Base-by-base conservation (phyloP, 331 rosid genomes). In the Saraca asoca region DNA sequence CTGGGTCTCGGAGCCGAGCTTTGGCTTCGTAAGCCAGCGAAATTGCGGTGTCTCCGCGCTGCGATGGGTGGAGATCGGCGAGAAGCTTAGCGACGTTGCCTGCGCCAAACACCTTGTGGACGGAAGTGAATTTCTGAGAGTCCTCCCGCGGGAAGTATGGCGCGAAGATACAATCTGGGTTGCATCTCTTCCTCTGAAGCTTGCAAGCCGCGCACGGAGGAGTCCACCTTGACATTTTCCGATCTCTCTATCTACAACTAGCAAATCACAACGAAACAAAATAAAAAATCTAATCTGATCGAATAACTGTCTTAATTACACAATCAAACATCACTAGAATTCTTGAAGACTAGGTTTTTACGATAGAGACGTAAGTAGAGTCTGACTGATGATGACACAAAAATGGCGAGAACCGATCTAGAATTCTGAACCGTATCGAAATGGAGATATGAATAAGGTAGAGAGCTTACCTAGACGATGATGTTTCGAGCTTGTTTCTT, bases 161-260 rank as follows among this genome's bases (percentile, higher is more conserved):
- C 5, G 91, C 93, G 43, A 88, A 91, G 0, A 85, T 67, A 53
- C 97, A 91, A 0, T 86, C 95, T 12, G 81, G 73, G 20, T 83
- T 73, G 89, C 97, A 91, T 76, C 85, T 88, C 65, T 95, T 60
- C 46, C 97, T 73, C 69, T 85, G 80, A 68, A 82, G 80, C 81
- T 84, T 91, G 85, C 97, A 91, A 8, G 95, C 97, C 0, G 97
- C 94, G 31, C 97, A 91, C 10, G 95, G 97, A 5, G 91, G 73
- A 69, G 75, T 85, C 48, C 79, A 67, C 72, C 60, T 77, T 81
- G 65, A 31, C 84, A 78, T 72, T 85, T 45, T 45, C 58, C 54
- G 38, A 52, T 52, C 58, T 12, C 59, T 53, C 59, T 29, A 39
- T 39, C 43, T 7, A 39, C 43, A 8, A 39, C 2, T 39, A 39